Evolutionary conservation across 2,329 filamentous ascomycete species (phyloP).

Genomic region (Stenocarpella maydis): DNA sequence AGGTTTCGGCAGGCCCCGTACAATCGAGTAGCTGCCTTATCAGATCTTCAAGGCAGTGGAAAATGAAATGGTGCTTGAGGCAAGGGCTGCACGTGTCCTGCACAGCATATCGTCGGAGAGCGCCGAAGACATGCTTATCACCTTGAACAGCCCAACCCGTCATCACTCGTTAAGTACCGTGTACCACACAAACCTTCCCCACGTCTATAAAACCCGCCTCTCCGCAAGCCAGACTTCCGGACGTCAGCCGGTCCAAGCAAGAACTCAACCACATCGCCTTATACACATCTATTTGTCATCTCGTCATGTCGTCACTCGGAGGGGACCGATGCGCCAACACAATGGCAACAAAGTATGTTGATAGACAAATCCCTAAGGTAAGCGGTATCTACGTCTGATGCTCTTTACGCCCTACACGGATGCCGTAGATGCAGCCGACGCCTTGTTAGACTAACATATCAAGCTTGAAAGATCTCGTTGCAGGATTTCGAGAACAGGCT

Average conservation of each 20-base stretch:
- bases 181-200: not conserved
- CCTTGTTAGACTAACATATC: slow-evolving; percentile 36
- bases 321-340: not conserved
- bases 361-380: slow-evolving; percentile 35
- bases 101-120: slow-evolving; percentile 29
- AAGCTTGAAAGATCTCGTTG: slow-evolving; percentile 56
- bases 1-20: too few relatives aligned
- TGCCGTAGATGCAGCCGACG: too few relatives aligned
- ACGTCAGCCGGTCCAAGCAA: not conserved
- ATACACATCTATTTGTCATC: not conserved
- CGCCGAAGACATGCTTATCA: slow-evolving; percentile 34
- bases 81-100: too few relatives aligned
- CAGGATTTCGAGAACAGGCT: slow-evolving; percentile 60
- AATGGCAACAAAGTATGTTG: slow-evolving; percentile 34
- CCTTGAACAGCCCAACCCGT: not conserved
- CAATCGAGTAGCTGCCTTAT: too few relatives aligned
- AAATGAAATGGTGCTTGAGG: too few relatives aligned
- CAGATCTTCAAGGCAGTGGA: not conserved
- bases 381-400: not conserved
- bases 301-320: not conserved
- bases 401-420: not conserved
- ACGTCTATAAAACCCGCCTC: slow-evolving; percentile 16
- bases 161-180: not conserved
- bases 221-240: not conserved
- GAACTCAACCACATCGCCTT: not conserved